Base-by-base conservation (phyloP, 495 filamentous ascomycete genomes). In the Penicillium diatomitis region DNA sequence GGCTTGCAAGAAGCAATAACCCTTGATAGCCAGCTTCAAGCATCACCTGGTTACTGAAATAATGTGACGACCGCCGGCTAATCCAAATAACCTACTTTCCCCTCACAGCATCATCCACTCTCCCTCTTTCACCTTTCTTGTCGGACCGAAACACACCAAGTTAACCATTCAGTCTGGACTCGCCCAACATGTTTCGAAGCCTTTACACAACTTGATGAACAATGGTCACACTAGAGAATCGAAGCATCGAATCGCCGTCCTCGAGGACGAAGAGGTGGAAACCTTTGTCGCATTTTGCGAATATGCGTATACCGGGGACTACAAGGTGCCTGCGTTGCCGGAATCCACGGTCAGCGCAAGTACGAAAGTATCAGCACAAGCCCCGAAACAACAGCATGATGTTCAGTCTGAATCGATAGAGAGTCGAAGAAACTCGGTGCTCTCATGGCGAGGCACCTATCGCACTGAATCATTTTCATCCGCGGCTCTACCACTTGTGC, bases 301-400 rank as follows among this genome's bases (percentile, higher is more conserved):
- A 47, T 76, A 73, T 64, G 72, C 72, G 41, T 77, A 77, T 46
- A 70, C 67, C 1, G 72, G 74, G 7, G 65, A 76, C 38, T 77
- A 77, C 41, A 63, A 44, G 12, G 66, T 70, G 27, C 70, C 65
- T n/a, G 46, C 30, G 3, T 38, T 34, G 30, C 50, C 43, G 34
- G 52, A 44, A 27, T 36, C 34, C 34, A 10, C 7, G 8, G n/a
- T 27, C 30, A 12, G 31, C 10, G 30, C n/a, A 6, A 33, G 30
- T 3, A 12, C 41, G 30, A 5, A 6, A 33, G 8, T 7, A 12
- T 11, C 9, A 4, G 4, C 40, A 31, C 27, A 8, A 31, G 29
- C 29, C 10, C 3, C 40, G 7, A 3, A 27, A 11, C 40, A 31
- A 3, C 32, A 38, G 11, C 50, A 59, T n/a, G 52, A 57, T 4